Evolutionary conservation across 2,329 filamentous ascomycete genomes (phyloP), one percentile per base, ranked within the genome.

Genomic region (Colletotrichum lupini): DNA sequence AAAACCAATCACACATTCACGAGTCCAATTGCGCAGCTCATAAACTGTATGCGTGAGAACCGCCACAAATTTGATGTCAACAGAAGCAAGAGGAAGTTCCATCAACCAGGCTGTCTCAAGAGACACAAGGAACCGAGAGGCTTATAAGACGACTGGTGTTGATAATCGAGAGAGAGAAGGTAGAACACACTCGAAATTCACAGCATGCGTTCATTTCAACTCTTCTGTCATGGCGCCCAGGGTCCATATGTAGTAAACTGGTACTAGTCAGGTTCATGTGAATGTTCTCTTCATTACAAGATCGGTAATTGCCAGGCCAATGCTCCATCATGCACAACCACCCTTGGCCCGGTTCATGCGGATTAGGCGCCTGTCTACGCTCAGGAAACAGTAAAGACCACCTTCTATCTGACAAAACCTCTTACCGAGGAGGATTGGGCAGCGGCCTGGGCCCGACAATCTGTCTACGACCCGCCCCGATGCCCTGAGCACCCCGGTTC

Each of bases 371-470:
- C 46, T 16, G 11, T 56, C 16, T 65, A 24, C 62, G 62, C 62
- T 32, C 32, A 64, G 8, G 28, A 59, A 59, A 30, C 37, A 58
- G 63, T 46, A 12, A 55, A 63, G 12, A 55, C 42, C 2, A 11
- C 53, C 30, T 30, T 60, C 32, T 11, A 53, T 37, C 14, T 14
- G 14, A 22, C 32, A 63, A 63, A 57, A 35, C 11, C 28, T 22
- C n/a, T 63, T 42, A 73, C 5, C 70, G 70, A 22, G 70, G 70
- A 11, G 52, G 24, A 24, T 74, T 74, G 24, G 90, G 90, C 77
- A 92, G 85, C 60, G 93, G 92, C 79, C 93, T 86, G 0, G 93
- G 93, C 12, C 94, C 94, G n/a, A 94, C 91, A 81, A 96, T 95
- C 84, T 94, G 93, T 79, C 94, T 88, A 79, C 92, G 86, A 0